Evolutionary conservation across 2,329 filamentous ascomycete genomes (phyloP), one percentile per base, ranked within the genome.

Genomic region (Botrytis aclada): DNA sequence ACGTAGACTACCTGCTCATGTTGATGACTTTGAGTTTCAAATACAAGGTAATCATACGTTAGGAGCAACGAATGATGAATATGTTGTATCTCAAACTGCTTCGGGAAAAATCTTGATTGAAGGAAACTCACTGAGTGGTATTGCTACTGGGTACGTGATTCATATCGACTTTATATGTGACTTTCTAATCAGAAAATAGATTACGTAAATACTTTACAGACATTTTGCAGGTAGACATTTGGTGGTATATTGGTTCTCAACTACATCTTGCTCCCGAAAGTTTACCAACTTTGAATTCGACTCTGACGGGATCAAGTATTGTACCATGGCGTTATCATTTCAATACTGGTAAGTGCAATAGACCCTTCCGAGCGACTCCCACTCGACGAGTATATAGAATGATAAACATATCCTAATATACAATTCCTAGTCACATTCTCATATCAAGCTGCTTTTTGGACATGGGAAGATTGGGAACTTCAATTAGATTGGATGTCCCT

Each of bases 401-500:
- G 3, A 37, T n/a, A 2, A 51, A 54, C 14, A 39, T n/a, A 37
- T 39, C 14, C 32, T 54, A 22, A 66, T 2, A 9, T 22, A 66
- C 0, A 14, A 0, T n/a, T 25, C 9, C 0, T 34, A 83, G 85
- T 87, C 1, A 87, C 85, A 0, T 86, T 86, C 76, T 86, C 84
- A 1, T 87, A 87, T 75, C 86, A 84, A 4, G 79, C 82, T 6
- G 82, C 85, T 0, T 87, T 86, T 77, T 87, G 85, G 84, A 80
- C 79, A n/a, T 87, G 85, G 85, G 80, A 84, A 54, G 86, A 87
- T 63, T 87, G 86, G 85, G 85, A 87, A 77, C 78, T 83, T 4
- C 81, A 87, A 74, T 82, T 87, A 8, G 86, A 87, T 77, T 87
- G 86, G 85, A 81, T 86, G 72, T 85, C 85, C 9, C 81, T 87